phyloP scores from a whole-genome alignment of 2,329 filamentous ascomycete genomes.

The Sodiomyces alkalinus region DNA sequence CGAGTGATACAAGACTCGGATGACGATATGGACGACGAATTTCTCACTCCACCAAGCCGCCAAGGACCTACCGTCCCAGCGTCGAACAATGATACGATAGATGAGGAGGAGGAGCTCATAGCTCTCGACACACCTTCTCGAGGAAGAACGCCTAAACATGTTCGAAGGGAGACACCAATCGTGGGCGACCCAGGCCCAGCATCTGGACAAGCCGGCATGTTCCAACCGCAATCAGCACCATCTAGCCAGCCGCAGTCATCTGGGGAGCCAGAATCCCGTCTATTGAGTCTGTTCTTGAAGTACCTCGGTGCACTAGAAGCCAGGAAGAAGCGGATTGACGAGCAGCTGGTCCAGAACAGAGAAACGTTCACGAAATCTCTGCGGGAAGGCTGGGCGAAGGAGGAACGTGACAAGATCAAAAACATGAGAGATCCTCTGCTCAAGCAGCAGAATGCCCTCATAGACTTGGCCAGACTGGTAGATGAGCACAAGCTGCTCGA shows the following conservation, averaged over 20 bases:
- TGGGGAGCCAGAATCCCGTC: slow-evolving; percentile 2
- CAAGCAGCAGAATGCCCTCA: slow-evolving; percentile 28
- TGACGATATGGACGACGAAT: slow-evolving; percentile 42
- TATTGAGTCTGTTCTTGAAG: slow-evolving; percentile 12
- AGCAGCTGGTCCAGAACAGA: slow-evolving; percentile 29
- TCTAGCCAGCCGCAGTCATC: slow-evolving; percentile 4
- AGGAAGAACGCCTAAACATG: slow-evolving; percentile 1
- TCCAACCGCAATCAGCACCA: too few species aligned
- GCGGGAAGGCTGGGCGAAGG: slow-evolving; percentile 27
- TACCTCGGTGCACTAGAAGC: slow-evolving; percentile 17
- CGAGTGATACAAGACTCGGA: slow-evolving; percentile 40
- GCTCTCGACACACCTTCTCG: slow-evolving; percentile 6
- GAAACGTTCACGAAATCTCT: slow-evolving; percentile 31
- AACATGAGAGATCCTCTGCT: slow-evolving; percentile 31
- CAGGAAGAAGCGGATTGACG: slow-evolving; percentile 22
- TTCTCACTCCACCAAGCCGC: slow-evolving; percentile 23
- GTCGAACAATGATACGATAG: neutral
- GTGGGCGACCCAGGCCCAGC: neutral
- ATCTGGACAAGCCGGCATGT: too few species aligned
- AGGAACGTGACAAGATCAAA: slow-evolving; percentile 31
- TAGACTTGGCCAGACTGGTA: slow-evolving; percentile 24
- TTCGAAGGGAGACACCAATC: neutral
- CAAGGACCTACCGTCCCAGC: slow-evolving; percentile 14
- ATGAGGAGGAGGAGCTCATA: slow-evolving; percentile 6
- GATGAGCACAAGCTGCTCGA: slow-evolving; percentile 25